These are phyloP conservation scores for Pluteus cervinus DNA, from an alignment of 768 basidiomycete species.

Conservation along the genomic window DNA sequence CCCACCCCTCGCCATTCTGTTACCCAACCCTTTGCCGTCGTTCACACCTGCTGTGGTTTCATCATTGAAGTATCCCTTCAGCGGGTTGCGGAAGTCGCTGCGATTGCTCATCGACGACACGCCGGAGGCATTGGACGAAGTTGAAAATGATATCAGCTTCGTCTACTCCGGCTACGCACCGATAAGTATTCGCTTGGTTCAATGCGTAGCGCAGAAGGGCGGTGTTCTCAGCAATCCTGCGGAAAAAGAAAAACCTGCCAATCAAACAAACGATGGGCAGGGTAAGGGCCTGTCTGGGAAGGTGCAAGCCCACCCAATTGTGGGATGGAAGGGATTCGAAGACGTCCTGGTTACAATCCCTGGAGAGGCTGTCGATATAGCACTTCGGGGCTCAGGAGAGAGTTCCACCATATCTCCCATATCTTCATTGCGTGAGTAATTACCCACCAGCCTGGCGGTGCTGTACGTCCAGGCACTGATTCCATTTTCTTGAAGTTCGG, in stretches of 20 bases:
- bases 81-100: constrained; percentile 70
- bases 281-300: constrained; percentile 37
- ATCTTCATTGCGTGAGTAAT: constrained; percentile 26
- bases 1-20: constrained; percentile 60
- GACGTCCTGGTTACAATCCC: constrained; percentile 79
- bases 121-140: constrained; percentile 67
- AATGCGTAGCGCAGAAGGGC: constrained; percentile 89
- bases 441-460: constrained; percentile 2
- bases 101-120: constrained; percentile 90
- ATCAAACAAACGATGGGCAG: constrained; percentile 25
- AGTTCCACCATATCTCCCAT: constrained; percentile 18
- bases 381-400: constrained; percentile 35
- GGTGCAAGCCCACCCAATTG: constrained; percentile 84
- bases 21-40: constrained; percentile 63
- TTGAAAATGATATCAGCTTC: constrained; percentile 92
- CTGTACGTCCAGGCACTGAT: constrained; percentile 5
- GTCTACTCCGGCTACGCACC: constrained; percentile 98
- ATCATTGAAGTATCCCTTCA: constrained; percentile 63
- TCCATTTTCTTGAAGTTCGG: constrained; percentile 29
- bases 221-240: constrained; percentile 80
- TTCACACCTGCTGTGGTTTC: constrained; percentile 33
- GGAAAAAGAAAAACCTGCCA: constrained; percentile 46
- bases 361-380: constrained; percentile 80
- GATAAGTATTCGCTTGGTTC: constrained; percentile 84
- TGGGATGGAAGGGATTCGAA: constrained; percentile 98